phyloP scores from a whole-genome alignment of 116 monocot genomes.

The Dioscorea cayenensis region DNA sequence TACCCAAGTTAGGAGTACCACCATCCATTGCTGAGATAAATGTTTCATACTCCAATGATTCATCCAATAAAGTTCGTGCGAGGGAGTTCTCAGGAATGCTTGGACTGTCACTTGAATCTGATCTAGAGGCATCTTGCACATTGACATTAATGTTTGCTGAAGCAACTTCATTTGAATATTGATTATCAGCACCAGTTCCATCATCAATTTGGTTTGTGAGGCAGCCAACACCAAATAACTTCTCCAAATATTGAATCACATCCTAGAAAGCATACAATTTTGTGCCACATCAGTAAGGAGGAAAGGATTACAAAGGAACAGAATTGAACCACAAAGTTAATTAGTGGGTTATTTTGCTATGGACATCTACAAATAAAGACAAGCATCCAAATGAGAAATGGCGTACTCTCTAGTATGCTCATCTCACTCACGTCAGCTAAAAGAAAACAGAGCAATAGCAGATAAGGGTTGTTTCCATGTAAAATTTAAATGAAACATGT shows the following conservation, averaged over 20 bases:
- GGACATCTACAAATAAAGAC: no score
- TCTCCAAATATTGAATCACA: conserved; percentile 76
- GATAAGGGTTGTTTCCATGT: no score
- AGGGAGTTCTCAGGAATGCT: conserved; percentile 43
- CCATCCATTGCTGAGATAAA: conserved; percentile 63
- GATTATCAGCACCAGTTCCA: conserved; percentile 30
- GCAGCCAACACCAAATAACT: conserved; percentile 47
- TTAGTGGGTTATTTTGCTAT: no score
- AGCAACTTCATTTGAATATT: conserved; percentile 30
- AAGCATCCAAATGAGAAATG: no score
- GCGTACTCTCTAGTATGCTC: no score
- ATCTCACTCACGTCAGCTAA: no score
- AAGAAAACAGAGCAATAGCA: no score
- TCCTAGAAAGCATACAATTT: conserved; percentile 28
- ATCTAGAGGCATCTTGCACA: conserved; percentile 26
- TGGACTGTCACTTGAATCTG: conserved; percentile 33
- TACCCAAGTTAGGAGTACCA: conserved; percentile 34
- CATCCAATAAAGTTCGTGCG: conserved; percentile 50
- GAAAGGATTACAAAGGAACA: not conserved
- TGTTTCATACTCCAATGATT: conserved; percentile 71
- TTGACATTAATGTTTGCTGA: conserved; percentile 17
- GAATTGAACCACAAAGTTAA: not conserved
- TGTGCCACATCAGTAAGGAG: not conserved
- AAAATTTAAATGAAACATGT: no score
- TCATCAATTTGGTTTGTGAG: conserved; percentile 41